Percentiles rank a stretch among this genome's conserved stretches.
These are phyloP conservation scores for Arxiozyma heterogenica DNA, from an alignment of 1,139 yeast genomes.

Conservation along the genomic window DNA sequence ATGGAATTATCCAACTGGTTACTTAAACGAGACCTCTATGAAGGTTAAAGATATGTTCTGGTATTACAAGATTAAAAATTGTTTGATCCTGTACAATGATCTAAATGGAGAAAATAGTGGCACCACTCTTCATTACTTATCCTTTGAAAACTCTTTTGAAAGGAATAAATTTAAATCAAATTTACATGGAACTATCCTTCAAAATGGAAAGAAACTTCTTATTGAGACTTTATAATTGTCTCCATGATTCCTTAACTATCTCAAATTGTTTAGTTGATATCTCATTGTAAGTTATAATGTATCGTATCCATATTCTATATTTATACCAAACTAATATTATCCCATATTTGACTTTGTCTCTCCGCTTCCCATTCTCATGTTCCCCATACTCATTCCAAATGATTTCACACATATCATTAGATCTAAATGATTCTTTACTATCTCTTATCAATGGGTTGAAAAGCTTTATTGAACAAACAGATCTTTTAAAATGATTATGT, in stretches of 20 bases:
- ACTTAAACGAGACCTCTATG: slow-evolving; percentile 15
- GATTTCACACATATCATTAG: slow-evolving; percentile 26
- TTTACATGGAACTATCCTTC: slow-evolving; percentile 22
- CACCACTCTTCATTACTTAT: slow-evolving; percentile 15
- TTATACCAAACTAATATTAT: slow-evolving; percentile 75
- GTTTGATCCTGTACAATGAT: slow-evolving; percentile 22
- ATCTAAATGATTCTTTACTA: slow-evolving; percentile 8
- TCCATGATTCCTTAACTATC: slow-evolving; percentile 4
- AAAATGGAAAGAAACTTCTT: slow-evolving; percentile 2
- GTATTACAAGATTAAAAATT: slow-evolving; percentile 25
- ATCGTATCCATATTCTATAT: slow-evolving; percentile 78
- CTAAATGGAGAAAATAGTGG: slow-evolving; percentile 8
- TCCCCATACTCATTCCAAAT: slow-evolving; percentile 29
- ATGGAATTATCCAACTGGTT: slow-evolving; percentile 25
- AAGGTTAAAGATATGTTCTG: slow-evolving; percentile 19
- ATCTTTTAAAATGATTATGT: slow-evolving; percentile 4
- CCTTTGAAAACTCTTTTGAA: slow-evolving; percentile 20
- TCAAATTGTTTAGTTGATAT: slow-evolving; percentile 17
- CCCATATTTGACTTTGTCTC: slow-evolving; percentile 5
- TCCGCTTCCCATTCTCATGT: slow-evolving; percentile 30
- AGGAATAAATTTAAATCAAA: slow-evolving; percentile 22
- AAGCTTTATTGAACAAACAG: slow-evolving; percentile 4
- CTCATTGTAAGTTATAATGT: slow-evolving; percentile 48
- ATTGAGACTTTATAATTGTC: slow-evolving; percentile 6
- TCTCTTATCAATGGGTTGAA: slow-evolving; percentile 4